Evolutionary conservation across 208 protist species (phyloP).

Genomic region (Leishmania gerbilli): DNA sequence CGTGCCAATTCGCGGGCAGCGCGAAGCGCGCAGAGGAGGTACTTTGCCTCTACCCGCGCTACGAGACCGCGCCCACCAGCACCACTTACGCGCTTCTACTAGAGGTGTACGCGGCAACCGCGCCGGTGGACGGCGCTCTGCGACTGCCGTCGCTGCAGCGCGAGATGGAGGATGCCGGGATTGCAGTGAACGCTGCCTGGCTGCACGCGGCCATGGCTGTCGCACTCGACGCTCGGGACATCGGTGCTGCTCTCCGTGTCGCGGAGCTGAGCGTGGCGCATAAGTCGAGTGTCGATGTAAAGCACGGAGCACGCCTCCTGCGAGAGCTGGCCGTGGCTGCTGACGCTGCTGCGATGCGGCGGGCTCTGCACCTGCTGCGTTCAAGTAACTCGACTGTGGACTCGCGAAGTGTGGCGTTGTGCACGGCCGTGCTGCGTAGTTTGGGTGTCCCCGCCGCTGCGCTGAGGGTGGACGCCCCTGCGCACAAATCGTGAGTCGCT

Average conservation of each 20-base stretch:
- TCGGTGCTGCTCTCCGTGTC: conserved; percentile 43
- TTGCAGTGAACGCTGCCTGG: conserved; percentile 39
- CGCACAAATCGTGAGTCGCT: neutral
- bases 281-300: conserved; percentile 43
- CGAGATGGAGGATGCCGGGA: conserved; percentile 25
- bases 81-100: conserved; percentile 56
- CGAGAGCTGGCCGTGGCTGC: conserved; percentile 34
- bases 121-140: conserved; percentile 9
- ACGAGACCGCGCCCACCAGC: conserved; percentile 29
- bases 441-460: conserved; percentile 39
- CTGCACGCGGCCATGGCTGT: conserved; percentile 59
- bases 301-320: conserved; percentile 56
- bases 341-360: conserved; percentile 47
- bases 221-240: conserved; percentile 56
- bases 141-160: conserved; percentile 18
- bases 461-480: conserved; percentile 16
- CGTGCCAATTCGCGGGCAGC: conserved; percentile 47
- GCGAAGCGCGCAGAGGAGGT: conserved; percentile 42
- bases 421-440: conserved; percentile 40
- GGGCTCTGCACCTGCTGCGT: conserved; percentile 41
- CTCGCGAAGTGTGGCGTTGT: conserved; percentile 44
- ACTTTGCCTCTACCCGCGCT: conserved; percentile 39
- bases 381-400: conserved; percentile 59
- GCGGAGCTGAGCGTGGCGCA: conserved; percentile 44
- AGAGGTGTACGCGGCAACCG: conserved; percentile 30